Percentiles rank a stretch among this genome's conserved stretches.
These are phyloP conservation scores for Globisporangium paroecandrum DNA, from an alignment of 352 stramenopile species.

Conservation along the genomic window DNA sequence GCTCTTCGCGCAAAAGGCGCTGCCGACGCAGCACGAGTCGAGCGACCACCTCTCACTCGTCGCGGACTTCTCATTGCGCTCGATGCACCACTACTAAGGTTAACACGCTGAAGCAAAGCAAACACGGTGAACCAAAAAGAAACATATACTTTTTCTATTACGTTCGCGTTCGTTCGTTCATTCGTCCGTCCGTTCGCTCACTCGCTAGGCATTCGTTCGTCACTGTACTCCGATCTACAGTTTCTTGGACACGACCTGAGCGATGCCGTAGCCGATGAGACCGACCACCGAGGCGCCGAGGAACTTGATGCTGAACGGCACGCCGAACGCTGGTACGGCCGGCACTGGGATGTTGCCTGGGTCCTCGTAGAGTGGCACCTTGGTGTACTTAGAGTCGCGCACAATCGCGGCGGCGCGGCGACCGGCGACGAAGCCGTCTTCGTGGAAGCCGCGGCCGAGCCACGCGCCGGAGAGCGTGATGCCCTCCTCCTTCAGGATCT, in stretches of 20 bases:
- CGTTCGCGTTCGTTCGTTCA: not conserved
- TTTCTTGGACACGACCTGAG: slow-evolving; percentile 49
- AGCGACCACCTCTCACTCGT: slow-evolving; percentile 72
- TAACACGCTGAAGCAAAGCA: not conserved
- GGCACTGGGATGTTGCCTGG: slow-evolving; percentile 75
- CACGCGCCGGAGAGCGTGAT: slow-evolving; percentile 81
- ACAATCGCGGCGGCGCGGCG: slow-evolving; percentile 74
- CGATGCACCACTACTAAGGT: slow-evolving; percentile 10
- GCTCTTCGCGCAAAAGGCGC: slow-evolving; percentile 43
- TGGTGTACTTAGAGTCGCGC: slow-evolving; percentile 68
- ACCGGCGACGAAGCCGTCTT: slow-evolving; percentile 84
- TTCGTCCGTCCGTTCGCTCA: not conserved
- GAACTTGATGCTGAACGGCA: slow-evolving; percentile 67
- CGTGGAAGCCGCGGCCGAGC: slow-evolving; percentile 83
- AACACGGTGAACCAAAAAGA: slow-evolving; percentile 2
- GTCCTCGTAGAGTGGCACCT: slow-evolving; percentile 78
- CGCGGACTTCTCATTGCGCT: slow-evolving; percentile 50
- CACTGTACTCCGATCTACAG: slow-evolving; percentile 22
- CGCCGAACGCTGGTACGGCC: slow-evolving; percentile 64
- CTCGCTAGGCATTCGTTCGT: not conserved
- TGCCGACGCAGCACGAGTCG: slow-evolving; percentile 51
- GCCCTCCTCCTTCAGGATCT: slow-evolving; percentile 81
- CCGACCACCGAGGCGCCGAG: slow-evolving; percentile 47
- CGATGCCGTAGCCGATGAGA: slow-evolving; percentile 57
- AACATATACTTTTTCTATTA: not conserved